Conservation (phyloP, 306 rosid species). For the Alnus rubra region DNA sequence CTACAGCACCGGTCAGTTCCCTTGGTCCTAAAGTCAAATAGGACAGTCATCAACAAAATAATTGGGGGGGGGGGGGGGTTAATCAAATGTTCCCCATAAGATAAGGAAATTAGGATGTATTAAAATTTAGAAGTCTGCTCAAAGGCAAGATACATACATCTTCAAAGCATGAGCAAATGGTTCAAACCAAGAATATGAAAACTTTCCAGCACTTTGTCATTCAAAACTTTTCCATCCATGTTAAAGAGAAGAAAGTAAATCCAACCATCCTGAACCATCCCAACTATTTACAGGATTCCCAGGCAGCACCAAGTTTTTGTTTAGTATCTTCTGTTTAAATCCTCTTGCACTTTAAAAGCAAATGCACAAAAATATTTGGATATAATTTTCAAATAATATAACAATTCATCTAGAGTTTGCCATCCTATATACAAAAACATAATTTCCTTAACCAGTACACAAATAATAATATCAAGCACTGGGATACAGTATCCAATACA, state of each 20-base stretch:
- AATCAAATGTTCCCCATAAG: not conserved
- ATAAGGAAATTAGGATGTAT: not conserved
- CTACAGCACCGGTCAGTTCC: conserved; percentile 92
- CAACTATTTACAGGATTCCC: not conserved
- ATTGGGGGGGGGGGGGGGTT: not conserved
- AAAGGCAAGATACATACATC: not conserved
- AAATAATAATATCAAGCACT: not conserved
- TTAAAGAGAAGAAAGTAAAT: not conserved
- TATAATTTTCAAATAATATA: not conserved
- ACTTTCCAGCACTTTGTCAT: not conserved
- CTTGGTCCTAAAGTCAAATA: conserved; percentile 69
- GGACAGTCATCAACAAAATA: not conserved
- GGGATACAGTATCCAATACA: not conserved
- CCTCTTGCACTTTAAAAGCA: not conserved
- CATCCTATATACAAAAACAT: not conserved
- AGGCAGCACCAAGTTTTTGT: not conserved
- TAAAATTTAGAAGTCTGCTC: not conserved
- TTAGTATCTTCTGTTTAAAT: not conserved
- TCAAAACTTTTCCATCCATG: not conserved
- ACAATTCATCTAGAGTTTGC: not conserved
- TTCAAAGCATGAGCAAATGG: not conserved
- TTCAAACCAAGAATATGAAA: not conserved
- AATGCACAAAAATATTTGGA: not conserved
- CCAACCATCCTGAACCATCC: not conserved
- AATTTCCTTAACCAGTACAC: not conserved